A percentile compares a stretch with the other conserved stretches of the same genome.
phyloP scores from a whole-genome alignment of 2,329 filamentous ascomycete genomes.

The Pochonia chlamydosporia region DNA sequence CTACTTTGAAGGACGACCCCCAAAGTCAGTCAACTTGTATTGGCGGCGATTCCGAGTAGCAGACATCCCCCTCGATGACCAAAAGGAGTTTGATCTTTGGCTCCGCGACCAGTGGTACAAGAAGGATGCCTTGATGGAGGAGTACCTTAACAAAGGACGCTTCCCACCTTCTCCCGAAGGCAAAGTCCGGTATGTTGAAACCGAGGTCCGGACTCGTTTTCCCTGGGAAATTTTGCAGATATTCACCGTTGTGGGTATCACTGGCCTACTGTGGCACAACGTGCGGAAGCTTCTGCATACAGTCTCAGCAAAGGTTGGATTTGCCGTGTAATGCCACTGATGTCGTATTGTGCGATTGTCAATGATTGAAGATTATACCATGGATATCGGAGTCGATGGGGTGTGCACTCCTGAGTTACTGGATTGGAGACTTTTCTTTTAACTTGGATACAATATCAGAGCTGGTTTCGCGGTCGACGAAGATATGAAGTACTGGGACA shows the following conservation, averaged over 20 bases:
- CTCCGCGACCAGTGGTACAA: constrained; percentile 82
- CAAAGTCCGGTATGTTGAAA: constrained; percentile 48
- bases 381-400: too few species aligned
- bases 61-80: constrained; percentile 73
- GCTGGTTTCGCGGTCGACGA: neutral
- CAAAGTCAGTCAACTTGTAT: constrained; percentile 94
- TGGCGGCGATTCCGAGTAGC: constrained; percentile 81
- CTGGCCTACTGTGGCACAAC: constrained; percentile 36
- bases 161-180: constrained; percentile 65
- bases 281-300: constrained; percentile 22
- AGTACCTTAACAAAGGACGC: constrained; percentile 69
- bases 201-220: constrained; percentile 47
- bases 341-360: neutral
- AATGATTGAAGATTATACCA: neutral
- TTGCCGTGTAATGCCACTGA: neutral
- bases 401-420: too few species aligned
- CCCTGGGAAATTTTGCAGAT: constrained; percentile 52
- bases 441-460: neutral
- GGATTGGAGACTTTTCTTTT: too few species aligned
- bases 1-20: constrained; percentile 81
- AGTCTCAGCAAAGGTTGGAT: constrained; percentile 14
- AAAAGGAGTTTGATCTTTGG: constrained; percentile 76
- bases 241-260: constrained; percentile 42
- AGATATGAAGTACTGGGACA: neutral
- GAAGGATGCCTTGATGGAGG: constrained; percentile 84